Conservation (phyloP, 2,329 filamentous ascomycete species). For the Trichoderma lentiforme region DNA sequence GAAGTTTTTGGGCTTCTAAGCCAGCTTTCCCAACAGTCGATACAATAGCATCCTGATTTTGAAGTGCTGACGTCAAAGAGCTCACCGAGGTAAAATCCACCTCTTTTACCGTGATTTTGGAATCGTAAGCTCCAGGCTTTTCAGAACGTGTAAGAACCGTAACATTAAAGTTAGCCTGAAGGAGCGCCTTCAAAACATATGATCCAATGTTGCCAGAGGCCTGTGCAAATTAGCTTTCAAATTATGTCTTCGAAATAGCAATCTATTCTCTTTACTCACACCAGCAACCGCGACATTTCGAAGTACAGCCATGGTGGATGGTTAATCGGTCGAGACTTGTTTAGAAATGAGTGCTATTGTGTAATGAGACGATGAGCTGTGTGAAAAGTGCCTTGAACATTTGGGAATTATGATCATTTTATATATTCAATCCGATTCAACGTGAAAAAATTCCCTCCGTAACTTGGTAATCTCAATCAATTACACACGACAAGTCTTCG, state of each 20-base stretch:
- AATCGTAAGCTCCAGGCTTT: neutral
- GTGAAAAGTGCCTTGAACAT: too few species aligned
- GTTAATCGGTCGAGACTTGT: too few species aligned
- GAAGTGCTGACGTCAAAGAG: neutral
- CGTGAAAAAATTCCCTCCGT: neutral
- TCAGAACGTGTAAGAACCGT: neutral
- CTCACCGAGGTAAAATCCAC: neutral
- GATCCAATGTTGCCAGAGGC: neutral
- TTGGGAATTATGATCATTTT: neutral
- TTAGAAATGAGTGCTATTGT: neutral
- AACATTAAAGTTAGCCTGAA: neutral
- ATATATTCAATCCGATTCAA: neutral
- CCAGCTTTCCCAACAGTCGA: neutral
- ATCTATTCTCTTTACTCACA: neutral
- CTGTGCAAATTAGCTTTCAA: neutral
- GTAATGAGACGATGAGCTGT: neutral
- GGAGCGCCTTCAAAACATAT: neutral
- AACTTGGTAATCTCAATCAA: neutral
- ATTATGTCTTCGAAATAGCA: neutral
- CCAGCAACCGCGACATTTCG: neutral
- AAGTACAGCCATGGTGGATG: neutral
- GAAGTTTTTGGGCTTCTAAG: neutral
- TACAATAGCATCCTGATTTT: neutral
- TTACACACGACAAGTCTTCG: neutral
- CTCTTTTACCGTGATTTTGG: neutral